Base-by-base conservation (phyloP, 2,329 filamentous ascomycete genomes). In the Venturia effusa region DNA sequence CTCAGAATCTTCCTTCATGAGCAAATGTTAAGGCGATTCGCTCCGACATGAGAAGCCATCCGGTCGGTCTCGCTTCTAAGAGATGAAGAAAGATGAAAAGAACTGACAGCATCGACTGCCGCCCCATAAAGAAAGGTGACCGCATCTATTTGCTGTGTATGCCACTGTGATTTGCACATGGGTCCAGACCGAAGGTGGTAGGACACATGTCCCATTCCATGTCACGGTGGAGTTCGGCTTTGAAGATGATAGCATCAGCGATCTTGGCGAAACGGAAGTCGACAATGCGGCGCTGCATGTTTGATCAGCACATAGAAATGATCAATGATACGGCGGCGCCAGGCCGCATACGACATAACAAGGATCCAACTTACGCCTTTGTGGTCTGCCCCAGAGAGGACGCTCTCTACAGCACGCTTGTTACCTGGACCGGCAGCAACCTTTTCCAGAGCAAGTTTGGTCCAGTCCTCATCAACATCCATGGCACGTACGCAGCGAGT, bases 181-280 rank as follows among this genome's bases (percentile, higher is more conserved):
- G 79, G 67, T 82, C 80, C 37, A 71, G 64, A 2, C 71, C 74
- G 66, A 75, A 80, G 22, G 3, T 27, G 70, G 67, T 61, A 80
- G 72, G 24, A 72, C 76, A 69, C 78, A 79, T 22, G 75, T 80
- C 77, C 76, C 77, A 82, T 2, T 78, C 74, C n/a, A 69, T 66
- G 45, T 78, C 71, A 22, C 74, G 71, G 54, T 71, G 64, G 15
- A 82, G 69, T 30, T 70, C 64, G 1, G 71, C 70, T 64, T 74
- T 76, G 72, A 82, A 81, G 24, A 71, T 71, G 19, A 79, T 73
- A 0, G 80, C 79, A 62, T 81, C 71, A 30, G 74, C 71, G 64
- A 81, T 78, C 66, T 73, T 78, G 54, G 72, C 74, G 69, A 82
- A 81, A 10, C 79, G 77, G 68, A 81, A 81, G 37, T 75, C 71